Evolutionary conservation across 192 early-diverging fungal genomes (phyloP), one percentile per base, ranked within the genome.

Genomic region (Linnemannia schmuckeri): DNA sequence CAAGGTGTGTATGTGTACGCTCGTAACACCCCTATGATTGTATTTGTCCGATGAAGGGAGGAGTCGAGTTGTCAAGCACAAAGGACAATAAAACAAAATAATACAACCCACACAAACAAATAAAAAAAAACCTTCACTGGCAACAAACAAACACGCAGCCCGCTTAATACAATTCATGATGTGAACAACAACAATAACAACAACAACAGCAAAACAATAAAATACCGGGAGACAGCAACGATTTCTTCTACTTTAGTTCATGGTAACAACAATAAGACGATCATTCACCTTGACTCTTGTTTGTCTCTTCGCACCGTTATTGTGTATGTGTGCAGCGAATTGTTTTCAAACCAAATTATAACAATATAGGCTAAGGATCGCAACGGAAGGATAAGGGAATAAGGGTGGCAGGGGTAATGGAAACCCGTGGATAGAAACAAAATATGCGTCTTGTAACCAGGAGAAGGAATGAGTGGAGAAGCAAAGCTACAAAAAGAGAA

Each of bases 61-160:
- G n/a, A n/a, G 57, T 61, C 24, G 5, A 27, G 57, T 8, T 57
- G 24, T 20, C 18, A 24, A 24, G 54, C 54, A 57, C 44, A 46
- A 46, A 46, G 9, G 10, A 46, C 44, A 46, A 33, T 15, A 63
- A 27, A 63, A 63, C 61, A 63, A 63, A 10, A 63, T 46, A 13
- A 33, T 63, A 66, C 7, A 66, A 66, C n/a, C 61, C 7, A 66
- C 61, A 66, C 10, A 27, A 27, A 66, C 2, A 1, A n/a, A 63
- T 6, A 63, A n/a, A 7, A 24, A 66, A 27, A 66, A 33, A 1
- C 1, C n/a, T 3, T 2, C 13, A 66, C 61, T 52, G 49, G 17
- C 61, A 35, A 66, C 61, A 66, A 66, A 66, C 61, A 66, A 66
- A 66, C 61, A 66, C 61, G 61, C 61, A 33, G 61, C 10, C 61